Percentiles rank a stretch among this genome's conserved stretches.
Evolutionary conservation across 2,329 filamentous ascomycete species (phyloP).

Genomic region (Zarea fungicola): DNA sequence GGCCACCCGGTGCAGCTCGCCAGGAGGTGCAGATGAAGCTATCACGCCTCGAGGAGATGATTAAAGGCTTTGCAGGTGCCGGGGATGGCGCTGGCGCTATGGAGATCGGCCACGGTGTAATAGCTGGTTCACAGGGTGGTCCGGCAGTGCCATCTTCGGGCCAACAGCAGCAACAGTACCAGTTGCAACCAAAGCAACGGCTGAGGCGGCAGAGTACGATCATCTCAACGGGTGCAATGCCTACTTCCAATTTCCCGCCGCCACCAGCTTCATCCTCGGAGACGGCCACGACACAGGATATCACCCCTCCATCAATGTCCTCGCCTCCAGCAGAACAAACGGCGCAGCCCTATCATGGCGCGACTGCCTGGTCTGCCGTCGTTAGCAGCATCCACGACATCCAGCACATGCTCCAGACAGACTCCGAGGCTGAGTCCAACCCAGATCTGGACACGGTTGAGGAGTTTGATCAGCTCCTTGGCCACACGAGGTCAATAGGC

Average conservation of each 20-base stretch:
- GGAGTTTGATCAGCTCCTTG: constrained; percentile 30
- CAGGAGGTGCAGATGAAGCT: constrained; percentile 36
- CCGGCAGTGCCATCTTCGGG: background rate
- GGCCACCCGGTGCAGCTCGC: constrained; percentile 13
- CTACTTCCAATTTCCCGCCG: background rate
- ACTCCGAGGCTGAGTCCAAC: constrained; percentile 13
- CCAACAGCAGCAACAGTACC: background rate
- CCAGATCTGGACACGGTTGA: constrained; percentile 16
- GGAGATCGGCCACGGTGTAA: background rate
- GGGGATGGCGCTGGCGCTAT: background rate
- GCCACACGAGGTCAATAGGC: constrained; percentile 22
- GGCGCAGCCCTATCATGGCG: constrained; percentile 27
- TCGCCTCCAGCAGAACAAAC: background rate
- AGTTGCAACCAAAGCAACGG: background rate
- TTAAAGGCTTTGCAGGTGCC: constrained; percentile 29
- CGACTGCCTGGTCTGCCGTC: constrained; percentile 37
- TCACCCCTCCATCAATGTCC: background rate
- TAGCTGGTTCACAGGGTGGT: background rate
- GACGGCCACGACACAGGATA: constrained; percentile 3
- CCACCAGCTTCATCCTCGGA: background rate
- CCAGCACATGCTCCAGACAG: constrained; percentile 27
- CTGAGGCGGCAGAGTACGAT: background rate
- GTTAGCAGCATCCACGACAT: constrained; percentile 39
- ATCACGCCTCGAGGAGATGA: constrained; percentile 36
- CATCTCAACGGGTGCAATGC: background rate